phyloP scores from a whole-genome alignment of 768 basidiomycete genomes.

The Rhodosporidiobolus odoratus region DNA sequence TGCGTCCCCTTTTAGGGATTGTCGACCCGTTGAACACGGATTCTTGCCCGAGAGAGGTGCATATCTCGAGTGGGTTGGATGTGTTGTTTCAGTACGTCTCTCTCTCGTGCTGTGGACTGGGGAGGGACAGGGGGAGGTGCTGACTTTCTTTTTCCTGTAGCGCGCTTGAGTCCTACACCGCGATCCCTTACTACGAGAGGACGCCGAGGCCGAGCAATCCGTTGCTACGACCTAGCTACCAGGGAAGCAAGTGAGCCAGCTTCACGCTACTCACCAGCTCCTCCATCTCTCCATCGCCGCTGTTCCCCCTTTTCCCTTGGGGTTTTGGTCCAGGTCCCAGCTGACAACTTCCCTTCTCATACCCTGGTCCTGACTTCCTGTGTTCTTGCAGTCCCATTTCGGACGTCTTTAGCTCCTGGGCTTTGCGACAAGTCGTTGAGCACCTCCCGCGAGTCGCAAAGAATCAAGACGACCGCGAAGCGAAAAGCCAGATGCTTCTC shows the following conservation, averaged over 20 bases:
- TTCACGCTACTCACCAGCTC: neutral
- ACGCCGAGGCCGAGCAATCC: conserved; percentile 85
- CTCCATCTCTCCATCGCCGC: neutral
- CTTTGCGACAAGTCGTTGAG: conserved; percentile 77
- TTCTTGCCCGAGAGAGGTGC: conserved; percentile 76
- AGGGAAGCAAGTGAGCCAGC: conserved; percentile 70
- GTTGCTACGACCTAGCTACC: conserved; percentile 82
- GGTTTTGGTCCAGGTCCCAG: neutral
- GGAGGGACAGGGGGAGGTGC: neutral
- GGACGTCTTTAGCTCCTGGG: conserved; percentile 91
- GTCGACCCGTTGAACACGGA: conserved; percentile 79
- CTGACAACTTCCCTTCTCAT: no score
- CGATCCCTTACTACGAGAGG: conserved; percentile 89
- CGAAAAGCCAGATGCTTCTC: conserved; percentile 79
- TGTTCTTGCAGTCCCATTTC: conserved; percentile 54
- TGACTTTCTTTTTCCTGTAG: conserved; percentile 43
- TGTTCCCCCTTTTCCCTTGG: neutral
- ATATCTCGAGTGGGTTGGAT: conserved; percentile 83
- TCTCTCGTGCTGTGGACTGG: conserved; percentile 40
- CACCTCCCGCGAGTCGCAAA: conserved; percentile 77
- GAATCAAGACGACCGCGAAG: conserved; percentile 70
- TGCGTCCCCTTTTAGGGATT: conserved; percentile 83
- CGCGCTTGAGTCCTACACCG: conserved; percentile 78
- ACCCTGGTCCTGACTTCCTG: neutral
- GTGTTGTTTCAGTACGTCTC: conserved; percentile 71